Conservation (phyloP, 805 yeast genomes). For the Cyberlindnera xylosilytica region DNA sequence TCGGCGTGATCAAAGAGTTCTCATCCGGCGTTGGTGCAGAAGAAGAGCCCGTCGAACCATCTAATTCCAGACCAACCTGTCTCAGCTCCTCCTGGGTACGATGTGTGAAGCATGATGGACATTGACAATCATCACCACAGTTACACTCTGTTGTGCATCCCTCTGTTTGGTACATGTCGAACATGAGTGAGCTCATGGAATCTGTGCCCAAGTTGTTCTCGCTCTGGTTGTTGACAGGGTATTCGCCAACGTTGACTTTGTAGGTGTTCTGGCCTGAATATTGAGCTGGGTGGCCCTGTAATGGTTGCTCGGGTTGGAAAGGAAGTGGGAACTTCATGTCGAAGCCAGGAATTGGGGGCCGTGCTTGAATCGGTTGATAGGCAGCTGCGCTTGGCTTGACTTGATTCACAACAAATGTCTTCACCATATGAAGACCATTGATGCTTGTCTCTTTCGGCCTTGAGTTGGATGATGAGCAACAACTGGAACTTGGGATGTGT, state of each 20-base stretch:
- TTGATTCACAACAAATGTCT: not conserved
- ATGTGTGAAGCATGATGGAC: constrained; percentile 26
- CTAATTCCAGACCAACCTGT: constrained; percentile 16
- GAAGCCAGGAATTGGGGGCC: not conserved
- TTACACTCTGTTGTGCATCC: constrained; percentile 25
- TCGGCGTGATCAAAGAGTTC: too few relatives aligned
- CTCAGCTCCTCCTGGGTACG: constrained; percentile 24
- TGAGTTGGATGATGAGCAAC: constrained; percentile 12
- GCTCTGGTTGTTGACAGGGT: not conserved
- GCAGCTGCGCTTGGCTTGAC: not conserved
- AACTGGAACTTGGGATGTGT: constrained; percentile 9
- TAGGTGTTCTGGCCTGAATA: not conserved
- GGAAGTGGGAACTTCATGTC: not conserved
- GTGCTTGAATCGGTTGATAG: not conserved
- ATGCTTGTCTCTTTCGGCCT: too few relatives aligned
- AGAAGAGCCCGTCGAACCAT: not conserved
- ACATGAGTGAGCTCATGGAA: not conserved
- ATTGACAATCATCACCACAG: constrained; percentile 24
- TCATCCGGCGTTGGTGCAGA: not conserved
- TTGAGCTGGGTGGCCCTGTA: too few relatives aligned
- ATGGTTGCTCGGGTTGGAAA: not conserved
- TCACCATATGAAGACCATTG: not conserved
- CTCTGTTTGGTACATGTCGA: constrained; percentile 18
- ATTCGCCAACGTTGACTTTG: not conserved
- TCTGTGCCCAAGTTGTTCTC: not conserved